phyloP scores from a whole-genome alignment of 2,329 filamentous ascomycete species.

The Diaporthe citri region DNA sequence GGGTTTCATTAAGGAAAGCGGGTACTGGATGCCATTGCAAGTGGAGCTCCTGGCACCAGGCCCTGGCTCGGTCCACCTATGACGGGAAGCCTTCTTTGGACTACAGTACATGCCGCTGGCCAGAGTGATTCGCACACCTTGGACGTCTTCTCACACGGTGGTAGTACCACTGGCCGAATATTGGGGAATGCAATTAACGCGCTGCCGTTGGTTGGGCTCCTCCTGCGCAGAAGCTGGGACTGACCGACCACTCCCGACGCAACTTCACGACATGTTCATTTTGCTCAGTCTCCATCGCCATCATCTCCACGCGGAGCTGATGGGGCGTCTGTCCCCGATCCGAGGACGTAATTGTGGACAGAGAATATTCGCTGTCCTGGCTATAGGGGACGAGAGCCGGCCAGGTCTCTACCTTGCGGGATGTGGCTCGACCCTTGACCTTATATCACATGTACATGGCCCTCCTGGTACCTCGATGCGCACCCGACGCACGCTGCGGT shows the following conservation, averaged over 20 bases:
- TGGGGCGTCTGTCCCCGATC: conserved; percentile 31
- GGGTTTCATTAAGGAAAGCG: conserved; percentile 36
- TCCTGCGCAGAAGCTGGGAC: conserved; percentile 17
- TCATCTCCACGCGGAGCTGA: conserved; percentile 23
- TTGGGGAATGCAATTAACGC: conserved; percentile 35
- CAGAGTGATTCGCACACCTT: conserved; percentile 38
- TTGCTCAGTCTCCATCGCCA: conserved; percentile 5
- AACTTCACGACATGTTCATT: conserved; percentile 20
- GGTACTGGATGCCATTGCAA: conserved; percentile 35
- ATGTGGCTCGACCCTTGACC: conserved; percentile 25
- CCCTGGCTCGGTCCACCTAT: conserved; percentile 35
- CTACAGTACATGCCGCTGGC: conserved; percentile 34
- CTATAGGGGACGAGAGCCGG: conserved; percentile 22
- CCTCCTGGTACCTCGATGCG: conserved; percentile 28
- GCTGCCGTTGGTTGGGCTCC: conserved; percentile 34
- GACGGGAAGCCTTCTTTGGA: conserved; percentile 35
- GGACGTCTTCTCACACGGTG: conserved; percentile 37
- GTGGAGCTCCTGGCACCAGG: conserved; percentile 35
- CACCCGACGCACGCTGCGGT: conserved; percentile 30
- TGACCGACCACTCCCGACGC: conserved; percentile 20
- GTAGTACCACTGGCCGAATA: conserved; percentile 36
- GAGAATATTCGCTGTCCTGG: conserved; percentile 5
- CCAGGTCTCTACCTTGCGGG: conserved; percentile 14
- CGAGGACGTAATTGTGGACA: conserved; percentile 34
- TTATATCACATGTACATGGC: conserved; percentile 32